Percentiles rank a stretch among this genome's conserved stretches.
phyloP scores from a whole-genome alignment of 306 rosid genomes.

The Pyrus communis region DNA sequence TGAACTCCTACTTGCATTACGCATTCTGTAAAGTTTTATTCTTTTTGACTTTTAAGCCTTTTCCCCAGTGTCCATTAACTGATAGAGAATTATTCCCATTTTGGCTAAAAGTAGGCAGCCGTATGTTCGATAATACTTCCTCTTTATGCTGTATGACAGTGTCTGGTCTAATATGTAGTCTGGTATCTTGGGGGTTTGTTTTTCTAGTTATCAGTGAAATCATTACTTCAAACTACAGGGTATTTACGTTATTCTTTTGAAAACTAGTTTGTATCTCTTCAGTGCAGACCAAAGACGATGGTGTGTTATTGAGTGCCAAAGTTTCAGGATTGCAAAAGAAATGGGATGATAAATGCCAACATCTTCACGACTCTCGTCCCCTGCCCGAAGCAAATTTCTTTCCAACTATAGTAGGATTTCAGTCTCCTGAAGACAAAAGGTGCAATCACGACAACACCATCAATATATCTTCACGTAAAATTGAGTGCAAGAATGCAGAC shows the following conservation, averaged over 20 bases:
- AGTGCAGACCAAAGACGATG: slow-evolving; percentile 94
- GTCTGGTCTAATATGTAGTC: too few species aligned
- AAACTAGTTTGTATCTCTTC: slow-evolving; percentile 60
- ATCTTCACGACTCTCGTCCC: slow-evolving; percentile 25
- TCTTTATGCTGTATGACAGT: too few species aligned
- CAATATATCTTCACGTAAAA: slow-evolving; percentile 33
- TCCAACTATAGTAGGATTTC: slow-evolving; percentile 50
- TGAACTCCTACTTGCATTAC: neutral
- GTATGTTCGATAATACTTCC: neutral
- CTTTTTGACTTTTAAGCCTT: neutral
- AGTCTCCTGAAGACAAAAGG: slow-evolving; percentile 26
- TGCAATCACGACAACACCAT: slow-evolving; percentile 25
- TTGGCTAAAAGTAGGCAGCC: neutral
- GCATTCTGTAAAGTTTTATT: neutral
- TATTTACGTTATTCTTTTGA: slow-evolving; percentile 49
- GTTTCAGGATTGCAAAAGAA: slow-evolving; percentile 37
- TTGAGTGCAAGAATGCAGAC: slow-evolving; percentile 30
- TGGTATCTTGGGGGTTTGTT: neutral
- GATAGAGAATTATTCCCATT: neutral
- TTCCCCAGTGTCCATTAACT: neutral
- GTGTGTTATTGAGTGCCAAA: slow-evolving; percentile 45
- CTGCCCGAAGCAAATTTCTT: slow-evolving; percentile 36
- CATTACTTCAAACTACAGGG: slow-evolving; percentile 11
- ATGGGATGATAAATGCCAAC: slow-evolving; percentile 37
- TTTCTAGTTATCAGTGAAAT: neutral